Conservation (phyloP, 176 grass and related monocot species). For the Secale cereale region DNA sequence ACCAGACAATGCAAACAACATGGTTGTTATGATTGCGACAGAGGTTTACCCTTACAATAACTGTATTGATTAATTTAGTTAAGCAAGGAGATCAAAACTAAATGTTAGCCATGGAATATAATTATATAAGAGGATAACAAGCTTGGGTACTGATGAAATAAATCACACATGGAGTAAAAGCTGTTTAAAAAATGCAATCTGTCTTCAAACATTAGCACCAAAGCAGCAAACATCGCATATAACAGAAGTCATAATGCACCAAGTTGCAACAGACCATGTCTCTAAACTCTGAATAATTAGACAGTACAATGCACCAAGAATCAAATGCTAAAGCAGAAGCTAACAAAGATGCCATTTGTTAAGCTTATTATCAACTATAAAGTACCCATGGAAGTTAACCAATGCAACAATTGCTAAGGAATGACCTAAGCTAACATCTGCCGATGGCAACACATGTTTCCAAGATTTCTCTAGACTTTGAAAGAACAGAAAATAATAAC, state of each 20-base stretch:
- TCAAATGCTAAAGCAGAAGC: slow-evolving; percentile 17
- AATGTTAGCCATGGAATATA: background rate
- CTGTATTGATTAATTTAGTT: background rate
- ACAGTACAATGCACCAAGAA: background rate
- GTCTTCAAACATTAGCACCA: slow-evolving; percentile 14
- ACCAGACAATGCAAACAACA: slow-evolving; percentile 14
- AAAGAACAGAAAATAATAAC: background rate
- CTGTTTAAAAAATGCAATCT: background rate
- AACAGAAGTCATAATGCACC: too few relatives aligned
- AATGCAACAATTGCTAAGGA: background rate
- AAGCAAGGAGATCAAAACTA: slow-evolving; percentile 13
- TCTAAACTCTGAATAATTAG: background rate
- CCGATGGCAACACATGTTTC: background rate
- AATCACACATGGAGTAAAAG: background rate
- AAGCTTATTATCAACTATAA: background rate
- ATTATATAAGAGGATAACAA: background rate
- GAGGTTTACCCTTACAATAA: background rate
- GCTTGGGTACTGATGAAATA: background rate
- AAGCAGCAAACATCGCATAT: background rate
- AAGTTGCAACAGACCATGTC: background rate
- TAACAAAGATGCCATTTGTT: background rate
- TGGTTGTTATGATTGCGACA: background rate
- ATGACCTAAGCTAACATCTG: background rate
- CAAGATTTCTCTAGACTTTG: slow-evolving; percentile 20
- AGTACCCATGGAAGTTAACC: background rate